These are phyloP conservation scores for Eutrema salsugineum DNA, from an alignment of 441 rosid genomes.

Conservation along the genomic window DNA sequence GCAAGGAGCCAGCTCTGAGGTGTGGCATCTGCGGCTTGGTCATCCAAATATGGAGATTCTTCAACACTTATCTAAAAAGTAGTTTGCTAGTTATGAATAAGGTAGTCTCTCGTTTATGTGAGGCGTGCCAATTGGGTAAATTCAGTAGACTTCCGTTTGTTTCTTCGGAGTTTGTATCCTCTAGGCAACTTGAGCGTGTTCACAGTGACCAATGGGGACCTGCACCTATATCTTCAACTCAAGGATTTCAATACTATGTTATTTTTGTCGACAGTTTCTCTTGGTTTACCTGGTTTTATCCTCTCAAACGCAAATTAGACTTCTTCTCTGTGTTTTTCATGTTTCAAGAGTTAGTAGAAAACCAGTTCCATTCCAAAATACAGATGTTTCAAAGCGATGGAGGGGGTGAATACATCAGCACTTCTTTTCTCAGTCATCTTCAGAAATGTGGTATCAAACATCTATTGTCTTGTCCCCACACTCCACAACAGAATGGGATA, in stretches of 20 bases:
- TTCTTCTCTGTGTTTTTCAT: too few relatives aligned
- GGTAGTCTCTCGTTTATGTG: too few relatives aligned
- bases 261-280: neutral
- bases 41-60: neutral
- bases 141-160: too few relatives aligned
- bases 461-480: accelerated
- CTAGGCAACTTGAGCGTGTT: neutral
- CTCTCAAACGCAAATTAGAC: neutral
- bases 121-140: too few relatives aligned
- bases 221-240: accelerated
- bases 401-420: neutral
- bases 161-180: too few relatives aligned
- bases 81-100: too few relatives aligned
- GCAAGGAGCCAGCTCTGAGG: neutral
- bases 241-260: neutral
- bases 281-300: neutral
- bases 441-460: neutral
- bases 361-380: too few relatives aligned
- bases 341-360: neutral
- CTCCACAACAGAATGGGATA: neutral
- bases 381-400: neutral
- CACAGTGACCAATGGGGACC: neutral
- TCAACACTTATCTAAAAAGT: neutral
- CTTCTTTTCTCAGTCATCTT: neutral
- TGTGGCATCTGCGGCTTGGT: neutral